Conservation (phyloP, 176 grass and related monocot species). For the Oryza rufipogon region DNA sequence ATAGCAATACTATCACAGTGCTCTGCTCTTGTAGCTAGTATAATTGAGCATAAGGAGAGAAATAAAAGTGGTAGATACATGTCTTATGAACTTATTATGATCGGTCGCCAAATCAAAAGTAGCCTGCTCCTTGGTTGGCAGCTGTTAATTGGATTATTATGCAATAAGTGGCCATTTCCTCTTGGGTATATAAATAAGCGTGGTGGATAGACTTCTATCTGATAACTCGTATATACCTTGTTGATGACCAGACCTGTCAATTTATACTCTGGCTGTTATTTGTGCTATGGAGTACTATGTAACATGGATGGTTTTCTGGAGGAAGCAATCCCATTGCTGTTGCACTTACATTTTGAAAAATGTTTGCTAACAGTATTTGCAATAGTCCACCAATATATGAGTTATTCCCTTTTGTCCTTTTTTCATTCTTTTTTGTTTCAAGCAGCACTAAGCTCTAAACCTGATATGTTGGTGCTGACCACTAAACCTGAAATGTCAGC, state of each 20-base stretch:
- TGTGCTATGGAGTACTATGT: neutral
- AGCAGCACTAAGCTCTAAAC: conserved; percentile 1
- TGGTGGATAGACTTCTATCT: neutral
- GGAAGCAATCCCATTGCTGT: neutral
- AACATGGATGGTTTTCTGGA: neutral
- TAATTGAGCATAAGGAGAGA: conserved; percentile 35
- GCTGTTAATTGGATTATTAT: conserved; percentile 32
- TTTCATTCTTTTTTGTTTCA: neutral
- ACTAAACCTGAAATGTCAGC: conserved; percentile 1
- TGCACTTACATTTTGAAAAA: neutral
- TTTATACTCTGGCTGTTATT: neutral
- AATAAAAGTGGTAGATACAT: conserved; percentile 44
- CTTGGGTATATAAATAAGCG: conserved; percentile 38
- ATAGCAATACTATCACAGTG: conserved; percentile 26
- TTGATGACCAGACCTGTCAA: neutral
- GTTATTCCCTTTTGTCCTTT: neutral
- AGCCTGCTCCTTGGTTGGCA: neutral
- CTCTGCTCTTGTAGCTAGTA: conserved; percentile 38
- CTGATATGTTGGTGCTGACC: neutral
- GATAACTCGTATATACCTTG: neutral
- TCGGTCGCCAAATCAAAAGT: neutral
- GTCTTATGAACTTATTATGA: conserved; percentile 17
- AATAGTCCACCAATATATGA: neutral
- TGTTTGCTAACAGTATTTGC: neutral
- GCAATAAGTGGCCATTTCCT: conserved; percentile 31